Base-by-base conservation (phyloP, 192 early-diverging fungal genomes). In the Coemansia sp. region DNA sequence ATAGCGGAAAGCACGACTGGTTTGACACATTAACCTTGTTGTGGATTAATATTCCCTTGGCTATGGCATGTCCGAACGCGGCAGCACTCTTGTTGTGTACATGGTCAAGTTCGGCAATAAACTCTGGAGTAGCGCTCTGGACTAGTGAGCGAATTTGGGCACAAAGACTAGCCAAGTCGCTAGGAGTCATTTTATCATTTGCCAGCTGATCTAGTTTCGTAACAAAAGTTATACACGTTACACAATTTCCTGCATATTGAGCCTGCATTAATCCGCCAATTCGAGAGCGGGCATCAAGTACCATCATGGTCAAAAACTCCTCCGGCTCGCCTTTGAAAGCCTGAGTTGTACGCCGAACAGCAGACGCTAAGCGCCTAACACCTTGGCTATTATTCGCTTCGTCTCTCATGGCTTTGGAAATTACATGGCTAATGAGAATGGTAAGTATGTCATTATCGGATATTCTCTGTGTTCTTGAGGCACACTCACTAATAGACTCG, bases 391-490 rank as follows among this genome's bases (percentile, higher is more conserved):
- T 9, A 4, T 32, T 39, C 25, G 11, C 22, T 12, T 22, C 12
- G 12, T 57, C 52, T 17, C 45, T 15, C 22, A 48, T 48, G 22
- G 23, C 60, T 2, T 24, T 58, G 45, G 38, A 37, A 7, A 37
- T 48, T 9, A 38, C 52, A 51, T 61, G 45, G 37, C 55, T 58
- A 4, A 69, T 29, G 17, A 70, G 21, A 0, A 56, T 41, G 17
- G 68, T 64, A 35, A 70, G 35, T 0, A 70, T 59, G 43, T 70
- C 68, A 32, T 70, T 70, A 49, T 70, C 68, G 5, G 68, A 55
- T 3, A 70, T 23, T 2, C 25, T 48, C 38, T 45, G 22, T 10
- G 27, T 12, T 15, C 2, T 2, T 5, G 17, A 2, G 3, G 7
- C 15, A 22, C 51, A 5, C 0, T 29, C 17, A 4, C 14, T 7